A percentile compares a stretch with the other conserved stretches of the same genome.
Evolutionary conservation across 1,284 basidiomycete species (phyloP).

Genomic region (Pseudomicrostroma phylloplanum): DNA sequence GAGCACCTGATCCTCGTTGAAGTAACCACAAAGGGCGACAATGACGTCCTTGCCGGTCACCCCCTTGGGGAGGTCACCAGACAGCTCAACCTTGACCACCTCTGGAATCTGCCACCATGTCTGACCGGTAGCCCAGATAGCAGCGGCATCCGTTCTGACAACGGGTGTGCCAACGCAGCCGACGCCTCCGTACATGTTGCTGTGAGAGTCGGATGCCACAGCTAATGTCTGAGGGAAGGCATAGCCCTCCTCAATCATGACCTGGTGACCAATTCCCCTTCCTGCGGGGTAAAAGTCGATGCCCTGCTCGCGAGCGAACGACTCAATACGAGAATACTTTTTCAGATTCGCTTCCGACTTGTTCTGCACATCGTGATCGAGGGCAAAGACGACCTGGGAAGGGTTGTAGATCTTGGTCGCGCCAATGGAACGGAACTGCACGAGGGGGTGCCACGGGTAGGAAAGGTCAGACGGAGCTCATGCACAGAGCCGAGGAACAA

Average conservation of each 20-base stretch:
- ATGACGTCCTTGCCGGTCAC: conserved; percentile 99
- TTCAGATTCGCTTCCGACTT: conserved; percentile 78
- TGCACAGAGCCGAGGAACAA: not conserved
- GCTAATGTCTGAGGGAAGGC: conserved; percentile 49
- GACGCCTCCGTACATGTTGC: conserved; percentile 98
- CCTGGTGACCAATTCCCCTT: conserved; percentile 74
- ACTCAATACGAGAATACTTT: conserved; percentile 89
- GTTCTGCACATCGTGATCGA: conserved; percentile 99
- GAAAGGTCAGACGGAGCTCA: not conserved
- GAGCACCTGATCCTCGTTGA: conserved; percentile 94
- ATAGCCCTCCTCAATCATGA: conserved; percentile 48
- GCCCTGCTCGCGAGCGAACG: conserved; percentile 75
- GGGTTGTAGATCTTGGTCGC: conserved; percentile 78
- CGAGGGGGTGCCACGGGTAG: conserved; percentile 1
- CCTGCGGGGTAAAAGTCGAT: conserved; percentile 97
- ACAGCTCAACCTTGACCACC: conserved; percentile 89
- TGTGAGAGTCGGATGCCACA: conserved; percentile 89
- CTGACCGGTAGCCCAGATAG: conserved; percentile 95
- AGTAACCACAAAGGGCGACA: conserved; percentile 89
- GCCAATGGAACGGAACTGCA: conserved; percentile 86
- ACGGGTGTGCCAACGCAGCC: conserved; percentile 96
- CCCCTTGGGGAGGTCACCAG: conserved; percentile 72
- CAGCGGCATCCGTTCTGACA: conserved; percentile 70
- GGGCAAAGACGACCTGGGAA: conserved; percentile 83
- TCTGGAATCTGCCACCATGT: conserved; percentile 99